Evolutionary conservation across 2,329 filamentous ascomycete genomes (phyloP).

Genomic region (Rutstroemia sp.): DNA sequence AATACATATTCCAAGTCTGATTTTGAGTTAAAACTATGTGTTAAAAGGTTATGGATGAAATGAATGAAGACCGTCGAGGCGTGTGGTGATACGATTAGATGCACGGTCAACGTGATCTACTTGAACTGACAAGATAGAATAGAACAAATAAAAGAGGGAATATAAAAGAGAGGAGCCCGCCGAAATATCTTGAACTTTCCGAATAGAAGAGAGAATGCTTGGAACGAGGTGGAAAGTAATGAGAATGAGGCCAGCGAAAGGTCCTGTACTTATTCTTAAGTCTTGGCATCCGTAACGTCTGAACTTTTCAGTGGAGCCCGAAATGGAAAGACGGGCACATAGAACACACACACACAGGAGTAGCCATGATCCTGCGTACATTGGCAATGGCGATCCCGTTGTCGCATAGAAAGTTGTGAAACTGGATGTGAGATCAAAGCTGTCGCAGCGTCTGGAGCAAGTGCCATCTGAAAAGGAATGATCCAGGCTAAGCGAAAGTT

Average conservation of each 20-base stretch:
- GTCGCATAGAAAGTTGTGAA: constrained; percentile 26
- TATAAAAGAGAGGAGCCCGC: constrained; percentile 26
- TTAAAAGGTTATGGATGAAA: constrained; percentile 16
- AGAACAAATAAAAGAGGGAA: constrained; percentile 21
- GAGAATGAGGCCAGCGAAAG: constrained; percentile 15
- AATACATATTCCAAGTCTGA: constrained; percentile 12
- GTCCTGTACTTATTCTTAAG: constrained; percentile 25
- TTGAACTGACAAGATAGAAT: constrained; percentile 29
- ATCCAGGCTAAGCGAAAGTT: constrained; percentile 1
- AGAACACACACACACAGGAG: constrained; percentile 1
- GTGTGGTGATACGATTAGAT: constrained; percentile 25
- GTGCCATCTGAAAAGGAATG: constrained; percentile 21
- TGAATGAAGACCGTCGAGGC: constrained; percentile 29
- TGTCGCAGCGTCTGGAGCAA: constrained; percentile 19
- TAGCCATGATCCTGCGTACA: constrained; percentile 16
- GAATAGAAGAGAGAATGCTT: constrained; percentile 15
- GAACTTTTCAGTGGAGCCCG: neutral
- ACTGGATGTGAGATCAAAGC: constrained; percentile 24
- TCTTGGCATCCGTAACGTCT: constrained; percentile 24
- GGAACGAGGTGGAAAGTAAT: constrained; percentile 17
- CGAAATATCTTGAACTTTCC: constrained; percentile 16
- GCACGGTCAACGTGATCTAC: constrained; percentile 32
- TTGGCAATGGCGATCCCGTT: constrained; percentile 26
- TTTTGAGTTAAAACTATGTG: neutral
- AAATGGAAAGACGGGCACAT: constrained; percentile 9